Evolutionary conservation across 2,329 filamentous ascomycete species (phyloP), one percentile per base, ranked within the genome.

Genomic region (Cladosporium phlei): DNA sequence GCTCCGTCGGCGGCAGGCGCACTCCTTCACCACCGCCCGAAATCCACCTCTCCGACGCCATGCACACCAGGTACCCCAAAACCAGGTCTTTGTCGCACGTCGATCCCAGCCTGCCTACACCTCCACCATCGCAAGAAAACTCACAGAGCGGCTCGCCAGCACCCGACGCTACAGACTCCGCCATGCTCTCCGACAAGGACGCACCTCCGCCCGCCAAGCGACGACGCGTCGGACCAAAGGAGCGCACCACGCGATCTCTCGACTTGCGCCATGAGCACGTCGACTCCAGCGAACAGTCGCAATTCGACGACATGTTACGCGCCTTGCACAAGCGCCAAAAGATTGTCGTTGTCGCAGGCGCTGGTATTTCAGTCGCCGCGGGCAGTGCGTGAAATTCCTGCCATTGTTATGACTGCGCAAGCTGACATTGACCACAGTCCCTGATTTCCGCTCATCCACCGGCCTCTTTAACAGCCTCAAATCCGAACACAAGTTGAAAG

Each of bases 351-450:
- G 86, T 98, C 65, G 93, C 91, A 37, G 93, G 93, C 49, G 93
- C 93, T 54, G 93, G 93, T 52, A 98, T 98, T 59, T 97, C 93
- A 29, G 93, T 96, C 42, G 91, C 91, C 45, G 91, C 93, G 57
- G 93, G 93, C 53, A 94, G 83, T 86, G 76, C 63, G 84, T 80
- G 57, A 52, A 61, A 57, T 33, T 43, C 50, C 35, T 37, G 49
- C 46, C 35, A 51, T 50, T 47, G 42, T 33, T 21, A 44, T 17
- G 6, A 30, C 29, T 24, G 42, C 42, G 32, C 42, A 51, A 52
- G 55, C 56, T 59, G 52, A 57, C 54, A 45, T 50, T n/a, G 52
- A 49, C 29, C 34, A 29, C 50, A 88, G 85, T 98, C 59, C 93
- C 93, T 58, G 93, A 98, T 66, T 98, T 98, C 62, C 88, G 93